A percentile compares a stretch with the other conserved stretches of the same genome.
phyloP scores from a whole-genome alignment of 176 grass and related monocot species.

The Triticum timopheevii region DNA sequence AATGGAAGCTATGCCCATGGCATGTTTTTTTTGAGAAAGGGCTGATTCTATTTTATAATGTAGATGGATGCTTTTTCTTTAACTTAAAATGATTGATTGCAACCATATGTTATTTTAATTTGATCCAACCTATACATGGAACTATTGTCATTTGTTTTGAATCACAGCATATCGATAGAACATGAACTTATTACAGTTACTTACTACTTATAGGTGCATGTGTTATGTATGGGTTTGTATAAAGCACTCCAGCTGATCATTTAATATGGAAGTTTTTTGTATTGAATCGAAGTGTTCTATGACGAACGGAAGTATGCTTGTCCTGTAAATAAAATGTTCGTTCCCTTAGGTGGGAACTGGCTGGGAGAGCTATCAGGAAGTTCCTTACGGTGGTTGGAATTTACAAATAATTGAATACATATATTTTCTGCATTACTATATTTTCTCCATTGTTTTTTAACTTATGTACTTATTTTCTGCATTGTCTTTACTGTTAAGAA shows the following conservation, averaged over 20 bases:
- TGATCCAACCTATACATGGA: neutral
- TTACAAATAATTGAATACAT: neutral
- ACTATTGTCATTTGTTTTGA: neutral
- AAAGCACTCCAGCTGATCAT: neutral
- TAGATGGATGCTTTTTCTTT: neutral
- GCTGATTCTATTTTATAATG: neutral
- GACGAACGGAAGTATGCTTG: neutral
- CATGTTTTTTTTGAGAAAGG: neutral
- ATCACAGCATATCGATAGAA: neutral
- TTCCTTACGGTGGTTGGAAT: neutral
- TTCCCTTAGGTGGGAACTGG: neutral
- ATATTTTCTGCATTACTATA: neutral
- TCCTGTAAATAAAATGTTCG: neutral
- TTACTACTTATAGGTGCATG: neutral
- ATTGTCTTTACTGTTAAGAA: neutral
- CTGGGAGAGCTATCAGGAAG: neutral
- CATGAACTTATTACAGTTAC: neutral
- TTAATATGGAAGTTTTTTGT: neutral
- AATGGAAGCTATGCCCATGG: neutral
- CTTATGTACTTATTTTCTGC: neutral
- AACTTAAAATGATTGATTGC: neutral
- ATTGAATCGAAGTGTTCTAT: neutral
- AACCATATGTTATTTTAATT: neutral
- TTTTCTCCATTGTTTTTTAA: neutral
- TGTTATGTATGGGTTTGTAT: neutral